phyloP scores from a whole-genome alignment of 768 basidiomycete species.

The Suillus sp. region DNA sequence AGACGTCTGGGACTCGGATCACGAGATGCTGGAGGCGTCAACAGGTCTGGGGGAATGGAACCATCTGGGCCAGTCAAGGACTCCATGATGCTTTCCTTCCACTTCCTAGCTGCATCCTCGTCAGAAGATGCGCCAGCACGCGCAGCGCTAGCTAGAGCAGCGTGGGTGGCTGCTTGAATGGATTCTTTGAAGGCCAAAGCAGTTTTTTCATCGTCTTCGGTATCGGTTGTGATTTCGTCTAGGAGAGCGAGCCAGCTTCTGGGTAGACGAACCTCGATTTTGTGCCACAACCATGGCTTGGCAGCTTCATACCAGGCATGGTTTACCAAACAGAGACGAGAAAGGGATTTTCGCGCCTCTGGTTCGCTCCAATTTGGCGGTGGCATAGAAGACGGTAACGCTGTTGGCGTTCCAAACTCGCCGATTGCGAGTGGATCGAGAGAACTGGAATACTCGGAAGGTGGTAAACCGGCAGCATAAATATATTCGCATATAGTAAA shows the following conservation, averaged over 20 bases:
- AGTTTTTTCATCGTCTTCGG: slow-evolving; percentile 66
- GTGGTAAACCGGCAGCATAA: slow-evolving; percentile 62
- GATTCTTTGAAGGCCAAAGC: slow-evolving; percentile 66
- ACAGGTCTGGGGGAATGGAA: slow-evolving; percentile 70
- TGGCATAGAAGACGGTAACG: slow-evolving; percentile 74
- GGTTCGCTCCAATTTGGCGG: slow-evolving; percentile 71
- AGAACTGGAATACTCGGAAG: slow-evolving; percentile 46
- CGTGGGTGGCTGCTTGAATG: slow-evolving; percentile 65
- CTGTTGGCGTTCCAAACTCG: slow-evolving; percentile 51
- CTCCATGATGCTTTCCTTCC: slow-evolving; percentile 64
- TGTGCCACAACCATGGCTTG: slow-evolving; percentile 87
- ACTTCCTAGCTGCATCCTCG: slow-evolving; percentile 46
- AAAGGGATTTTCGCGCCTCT: slow-evolving; percentile 62
- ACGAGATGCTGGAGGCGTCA: slow-evolving; percentile 79
- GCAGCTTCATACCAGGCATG: slow-evolving; percentile 79
- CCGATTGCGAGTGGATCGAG: slow-evolving; percentile 68
- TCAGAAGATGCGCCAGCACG: slow-evolving; percentile 38
- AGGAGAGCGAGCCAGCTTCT: slow-evolving; percentile 83
- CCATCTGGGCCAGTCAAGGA: slow-evolving; percentile 64
- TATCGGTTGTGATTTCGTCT: slow-evolving; percentile 70
- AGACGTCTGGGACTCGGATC: slow-evolving; percentile 81
- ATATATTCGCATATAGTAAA: slow-evolving; percentile 73
- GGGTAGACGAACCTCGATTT: slow-evolving; percentile 80
- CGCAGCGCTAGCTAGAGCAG: slow-evolving; percentile 52
- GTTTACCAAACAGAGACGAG: slow-evolving; percentile 74